phyloP scores from a whole-genome alignment of 1,284 basidiomycete species.

The Marasmius sp. region DNA sequence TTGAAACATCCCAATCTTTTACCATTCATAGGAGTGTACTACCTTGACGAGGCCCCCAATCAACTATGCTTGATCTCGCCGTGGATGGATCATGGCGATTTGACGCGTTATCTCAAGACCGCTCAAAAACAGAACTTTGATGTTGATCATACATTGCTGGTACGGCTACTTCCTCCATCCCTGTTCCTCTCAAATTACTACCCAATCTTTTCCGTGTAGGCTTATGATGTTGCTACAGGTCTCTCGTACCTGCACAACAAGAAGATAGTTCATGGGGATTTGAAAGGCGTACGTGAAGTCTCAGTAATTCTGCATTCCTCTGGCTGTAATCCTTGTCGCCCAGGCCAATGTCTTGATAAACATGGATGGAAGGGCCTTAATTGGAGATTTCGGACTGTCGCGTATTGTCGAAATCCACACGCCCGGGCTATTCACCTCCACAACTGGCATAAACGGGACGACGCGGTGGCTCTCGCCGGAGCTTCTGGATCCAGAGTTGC shows the following conservation, averaged over 20 bases:
- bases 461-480: slow-evolving; percentile 25
- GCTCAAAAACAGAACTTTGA: slow-evolving; percentile 6
- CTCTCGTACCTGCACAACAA: slow-evolving; percentile 33
- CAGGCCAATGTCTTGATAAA: too few species aligned
- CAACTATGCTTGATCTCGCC: slow-evolving; percentile 16
- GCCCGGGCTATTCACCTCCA: too few species aligned
- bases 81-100: slow-evolving; percentile 35
- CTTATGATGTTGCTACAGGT: slow-evolving; percentile 28
- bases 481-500: slow-evolving; percentile 16
- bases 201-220: too few species aligned
- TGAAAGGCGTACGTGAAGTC: slow-evolving; percentile 32
- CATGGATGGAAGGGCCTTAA: slow-evolving; percentile 27
- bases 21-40: background rate
- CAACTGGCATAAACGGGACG: slow-evolving; percentile 14
- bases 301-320: too few species aligned
- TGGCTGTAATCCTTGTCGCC: too few species aligned
- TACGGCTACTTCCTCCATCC: slow-evolving; percentile 7
- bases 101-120: slow-evolving; percentile 24
- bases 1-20: background rate
- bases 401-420: slow-evolving; percentile 16
- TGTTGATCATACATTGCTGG: slow-evolving; percentile 21
- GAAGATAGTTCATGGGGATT: slow-evolving; percentile 35
- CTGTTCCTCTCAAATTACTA: background rate
- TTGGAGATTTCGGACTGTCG: slow-evolving; percentile 37
- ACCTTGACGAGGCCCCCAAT: background rate